Evolutionary conservation across 1,284 basidiomycete species (phyloP).

Genomic region (Lentinula novae-zelandiae): DNA sequence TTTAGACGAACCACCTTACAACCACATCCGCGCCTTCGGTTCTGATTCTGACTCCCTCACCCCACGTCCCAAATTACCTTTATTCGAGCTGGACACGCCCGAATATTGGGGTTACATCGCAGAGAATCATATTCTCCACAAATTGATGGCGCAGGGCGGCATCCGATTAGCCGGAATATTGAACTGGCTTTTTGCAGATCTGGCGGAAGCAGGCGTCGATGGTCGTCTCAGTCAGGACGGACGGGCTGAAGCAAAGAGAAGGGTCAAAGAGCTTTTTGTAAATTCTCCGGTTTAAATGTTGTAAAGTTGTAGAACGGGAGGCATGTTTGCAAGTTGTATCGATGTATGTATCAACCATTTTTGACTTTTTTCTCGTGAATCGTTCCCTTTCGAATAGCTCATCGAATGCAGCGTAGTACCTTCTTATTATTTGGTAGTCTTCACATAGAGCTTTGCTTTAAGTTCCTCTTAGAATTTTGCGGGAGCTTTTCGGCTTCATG

Average conservation of each 20-base stretch:
- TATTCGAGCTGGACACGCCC: slow-evolving; percentile 83
- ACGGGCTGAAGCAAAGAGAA: background rate
- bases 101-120: slow-evolving; percentile 72
- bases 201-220: background rate
- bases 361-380: too few relatives aligned
- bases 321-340: too few relatives aligned
- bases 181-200: slow-evolving; percentile 67
- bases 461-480: too few relatives aligned
- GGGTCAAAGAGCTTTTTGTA: background rate
- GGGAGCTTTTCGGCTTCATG: too few relatives aligned
- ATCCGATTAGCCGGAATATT: slow-evolving; percentile 78
- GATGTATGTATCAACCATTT: too few relatives aligned
- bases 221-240: background rate
- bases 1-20: slow-evolving; percentile 47
- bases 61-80: slow-evolving; percentile 18
- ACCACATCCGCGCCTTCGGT: slow-evolving; percentile 13
- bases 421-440: too few relatives aligned
- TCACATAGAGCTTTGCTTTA: too few relatives aligned
- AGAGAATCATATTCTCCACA: slow-evolving; percentile 72
- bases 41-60: slow-evolving; percentile 1
- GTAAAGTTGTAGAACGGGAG: too few relatives aligned
- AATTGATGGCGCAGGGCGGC: slow-evolving; percentile 77
- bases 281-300: background rate
- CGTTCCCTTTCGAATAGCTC: too few relatives aligned
- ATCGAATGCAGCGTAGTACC: too few relatives aligned